phyloP scores from a whole-genome alignment of 352 stramenopile genomes.

The Achlya hypogyna region DNA sequence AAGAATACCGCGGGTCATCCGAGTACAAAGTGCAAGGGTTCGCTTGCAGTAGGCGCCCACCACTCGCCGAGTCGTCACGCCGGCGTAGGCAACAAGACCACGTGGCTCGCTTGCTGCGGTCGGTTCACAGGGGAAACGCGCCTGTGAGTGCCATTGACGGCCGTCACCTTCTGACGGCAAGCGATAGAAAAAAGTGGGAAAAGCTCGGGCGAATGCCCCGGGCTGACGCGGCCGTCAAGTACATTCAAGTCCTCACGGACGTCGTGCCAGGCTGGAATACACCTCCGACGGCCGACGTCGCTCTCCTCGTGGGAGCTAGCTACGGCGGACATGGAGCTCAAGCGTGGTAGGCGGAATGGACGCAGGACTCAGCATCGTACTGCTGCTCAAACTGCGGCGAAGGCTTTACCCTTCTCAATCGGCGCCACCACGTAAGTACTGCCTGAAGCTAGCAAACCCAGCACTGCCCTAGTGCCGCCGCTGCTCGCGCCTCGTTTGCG shows the following conservation, averaged over 20 bases:
- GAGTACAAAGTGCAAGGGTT: conserved; percentile 25
- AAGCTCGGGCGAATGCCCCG: not conserved
- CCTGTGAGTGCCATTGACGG: too few species aligned
- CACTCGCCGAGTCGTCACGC: not conserved
- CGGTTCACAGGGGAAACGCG: not conserved
- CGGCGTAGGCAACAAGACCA: conserved; percentile 16
- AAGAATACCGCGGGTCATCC: conserved; percentile 39
- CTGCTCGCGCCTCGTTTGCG: conserved; percentile 52
- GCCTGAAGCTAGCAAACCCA: not conserved
- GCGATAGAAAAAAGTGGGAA: conserved; percentile 20
- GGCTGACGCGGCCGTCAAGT: conserved; percentile 21
- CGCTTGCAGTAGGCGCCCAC: not conserved
- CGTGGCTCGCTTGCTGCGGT: conserved; percentile 22
- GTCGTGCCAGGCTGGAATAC: conserved; percentile 44
- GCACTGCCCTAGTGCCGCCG: conserved; percentile 36
- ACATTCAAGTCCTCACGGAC: conserved; percentile 44
- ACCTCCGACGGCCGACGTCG: conserved; percentile 40
- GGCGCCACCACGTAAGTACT: conserved; percentile 52
- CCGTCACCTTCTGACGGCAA: not conserved
- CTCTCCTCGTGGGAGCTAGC: conserved; percentile 32
- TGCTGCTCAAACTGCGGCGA: conserved; percentile 48
- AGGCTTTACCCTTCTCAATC: conserved; percentile 61
- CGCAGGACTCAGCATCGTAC: conserved; percentile 45
- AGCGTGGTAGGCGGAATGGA: conserved; percentile 45
- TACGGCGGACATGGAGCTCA: not conserved